Conservation (phyloP, 257 asterid genomes). For the Fraxinus cuspidata region DNA sequence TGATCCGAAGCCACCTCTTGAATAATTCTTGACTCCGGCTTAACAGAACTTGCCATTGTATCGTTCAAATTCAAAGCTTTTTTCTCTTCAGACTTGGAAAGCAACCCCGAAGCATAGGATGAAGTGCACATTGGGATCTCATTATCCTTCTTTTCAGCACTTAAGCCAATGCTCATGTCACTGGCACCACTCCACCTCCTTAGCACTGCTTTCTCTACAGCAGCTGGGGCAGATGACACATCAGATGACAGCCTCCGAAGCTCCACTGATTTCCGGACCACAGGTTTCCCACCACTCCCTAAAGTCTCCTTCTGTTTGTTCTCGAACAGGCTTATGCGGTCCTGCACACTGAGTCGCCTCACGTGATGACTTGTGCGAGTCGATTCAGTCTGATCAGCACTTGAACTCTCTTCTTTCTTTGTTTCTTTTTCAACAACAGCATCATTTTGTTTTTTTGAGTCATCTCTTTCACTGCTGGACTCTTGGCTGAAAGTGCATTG, state of each 20-base stretch:
- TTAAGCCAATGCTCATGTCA: conserved; percentile 91
- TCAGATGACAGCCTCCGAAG: conserved; percentile 77
- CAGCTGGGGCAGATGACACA: conserved; percentile 48
- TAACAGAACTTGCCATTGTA: conserved; percentile 37
- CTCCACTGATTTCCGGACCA: conserved; percentile 59
- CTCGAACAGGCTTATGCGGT: conserved; percentile 81
- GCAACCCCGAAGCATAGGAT: conserved; percentile 37
- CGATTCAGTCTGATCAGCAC: conserved; percentile 36
- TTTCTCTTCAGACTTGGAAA: conserved; percentile 43
- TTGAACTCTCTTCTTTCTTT: conserved; percentile 36
- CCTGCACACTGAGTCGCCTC: conserved; percentile 89
- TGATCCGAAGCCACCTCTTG: conserved; percentile 27
- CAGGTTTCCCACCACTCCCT: conserved; percentile 54
- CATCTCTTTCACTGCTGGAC: conserved; percentile 39
- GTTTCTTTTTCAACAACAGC: conserved; percentile 19
- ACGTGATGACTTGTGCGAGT: conserved; percentile 49
- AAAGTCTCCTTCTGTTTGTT: conserved; percentile 84
- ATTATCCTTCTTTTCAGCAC: conserved; percentile 62
- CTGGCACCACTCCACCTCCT: conserved; percentile 95
- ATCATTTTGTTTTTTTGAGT: conserved; percentile 22
- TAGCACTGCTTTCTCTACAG: conserved; percentile 66
- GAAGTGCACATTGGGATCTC: conserved; percentile 49
- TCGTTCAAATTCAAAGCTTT: conserved; percentile 31
- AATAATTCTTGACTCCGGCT: conserved; percentile 41
- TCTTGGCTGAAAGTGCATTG: conserved; percentile 32